phyloP scores from a whole-genome alignment of 2,329 filamentous ascomycete genomes.

The Zymoseptoria ardabiliae region DNA sequence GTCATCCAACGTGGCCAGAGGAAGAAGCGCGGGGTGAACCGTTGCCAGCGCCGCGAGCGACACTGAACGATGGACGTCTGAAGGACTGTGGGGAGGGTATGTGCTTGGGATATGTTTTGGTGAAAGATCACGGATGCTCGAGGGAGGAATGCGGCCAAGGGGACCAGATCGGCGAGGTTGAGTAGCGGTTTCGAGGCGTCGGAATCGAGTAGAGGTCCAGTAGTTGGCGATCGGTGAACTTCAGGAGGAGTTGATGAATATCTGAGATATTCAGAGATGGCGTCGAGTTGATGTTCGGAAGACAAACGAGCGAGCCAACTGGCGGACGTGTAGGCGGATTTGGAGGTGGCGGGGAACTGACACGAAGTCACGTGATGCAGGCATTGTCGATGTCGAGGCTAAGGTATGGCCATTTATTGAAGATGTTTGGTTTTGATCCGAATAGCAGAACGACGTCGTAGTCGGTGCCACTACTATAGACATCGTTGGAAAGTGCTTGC shows the following conservation, averaged over 20 bases:
- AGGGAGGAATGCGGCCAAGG: conserved; percentile 8
- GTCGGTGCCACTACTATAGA: not conserved
- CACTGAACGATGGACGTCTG: conserved; percentile 62
- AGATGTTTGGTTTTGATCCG: not conserved
- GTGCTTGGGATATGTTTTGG: conserved; percentile 48
- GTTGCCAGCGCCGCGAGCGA: conserved; percentile 35
- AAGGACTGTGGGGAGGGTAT: conserved; percentile 73
- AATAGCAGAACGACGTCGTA: not conserved
- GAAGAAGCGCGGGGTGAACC: conserved; percentile 26
- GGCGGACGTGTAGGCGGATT: not conserved
- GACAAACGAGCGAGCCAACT: not conserved
- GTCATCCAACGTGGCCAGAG: conserved; percentile 5
- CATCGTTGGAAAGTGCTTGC: not conserved
- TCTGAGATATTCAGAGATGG: conserved; percentile 8
- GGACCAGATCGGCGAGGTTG: conserved; percentile 16
- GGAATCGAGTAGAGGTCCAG: conserved; percentile 7
- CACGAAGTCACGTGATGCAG: conserved; percentile 1
- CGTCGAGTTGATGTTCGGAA: not conserved
- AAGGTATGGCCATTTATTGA: not conserved
- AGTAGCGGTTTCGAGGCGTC: conserved; percentile 7
- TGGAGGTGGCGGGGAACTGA: conserved; percentile 1
- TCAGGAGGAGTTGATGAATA: conserved; percentile 3
- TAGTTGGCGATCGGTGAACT: conserved; percentile 1
- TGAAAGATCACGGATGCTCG: conserved; percentile 26
- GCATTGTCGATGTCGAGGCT: not conserved